Evolutionary conservation across 2,329 filamentous ascomycete genomes (phyloP).

Genomic region (Penicillium polonicum): DNA sequence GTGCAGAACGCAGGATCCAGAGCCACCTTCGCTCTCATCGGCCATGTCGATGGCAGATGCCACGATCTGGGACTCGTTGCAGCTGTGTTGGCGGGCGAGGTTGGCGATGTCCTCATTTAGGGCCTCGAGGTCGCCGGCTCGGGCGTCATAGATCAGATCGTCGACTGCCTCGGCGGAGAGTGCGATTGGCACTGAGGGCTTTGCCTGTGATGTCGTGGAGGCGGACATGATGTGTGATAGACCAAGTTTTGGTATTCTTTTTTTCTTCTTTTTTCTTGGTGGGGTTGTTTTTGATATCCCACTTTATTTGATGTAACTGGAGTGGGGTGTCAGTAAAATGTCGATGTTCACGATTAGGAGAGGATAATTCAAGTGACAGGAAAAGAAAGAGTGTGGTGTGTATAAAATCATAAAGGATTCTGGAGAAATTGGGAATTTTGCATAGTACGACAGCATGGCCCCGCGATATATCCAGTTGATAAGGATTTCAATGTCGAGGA

Average conservation of each 20-base stretch:
- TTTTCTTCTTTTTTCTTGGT: constrained; percentile 5
- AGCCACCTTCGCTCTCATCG: constrained; percentile 67
- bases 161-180: constrained; percentile 80
- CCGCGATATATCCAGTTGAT: constrained; percentile 18
- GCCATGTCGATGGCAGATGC: constrained; percentile 68
- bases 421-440: background rate
- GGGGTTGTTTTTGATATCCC: constrained; percentile 8
- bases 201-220: constrained; percentile 15
- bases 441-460: background rate
- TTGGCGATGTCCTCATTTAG: constrained; percentile 60
- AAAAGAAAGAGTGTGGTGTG: background rate
- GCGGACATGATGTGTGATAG: constrained; percentile 13
- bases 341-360: background rate
- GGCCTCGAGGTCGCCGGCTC: constrained; percentile 71
- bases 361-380: background rate
- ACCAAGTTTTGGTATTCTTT: constrained; percentile 6
- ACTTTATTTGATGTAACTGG: constrained; percentile 5
- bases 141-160: constrained; percentile 84
- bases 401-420: background rate
- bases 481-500: constrained; percentile 9
- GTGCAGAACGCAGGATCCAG: constrained; percentile 62
- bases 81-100: constrained; percentile 62
- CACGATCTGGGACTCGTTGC: constrained; percentile 63
- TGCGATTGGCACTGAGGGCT: constrained; percentile 27
- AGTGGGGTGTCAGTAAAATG: background rate